A percentile compares a stretch with the other conserved stretches of the same genome.
phyloP scores from a whole-genome alignment of 1,284 basidiomycete genomes.

The Cerrena zonata region DNA sequence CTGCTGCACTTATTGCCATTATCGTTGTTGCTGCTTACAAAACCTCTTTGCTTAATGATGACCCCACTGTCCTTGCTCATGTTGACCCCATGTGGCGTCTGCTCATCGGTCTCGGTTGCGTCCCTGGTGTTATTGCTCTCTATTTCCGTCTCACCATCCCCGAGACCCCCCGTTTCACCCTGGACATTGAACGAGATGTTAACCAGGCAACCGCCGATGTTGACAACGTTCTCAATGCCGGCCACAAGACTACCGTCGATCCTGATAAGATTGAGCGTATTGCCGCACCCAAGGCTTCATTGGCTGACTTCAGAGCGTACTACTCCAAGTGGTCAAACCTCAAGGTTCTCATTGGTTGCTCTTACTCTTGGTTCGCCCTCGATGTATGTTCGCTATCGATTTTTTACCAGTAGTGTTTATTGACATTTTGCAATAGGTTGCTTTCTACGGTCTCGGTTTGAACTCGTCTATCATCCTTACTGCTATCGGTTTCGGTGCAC shows the following conservation, averaged over 20 bases:
- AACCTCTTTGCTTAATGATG: constrained; percentile 46
- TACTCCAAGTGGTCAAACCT: constrained; percentile 61
- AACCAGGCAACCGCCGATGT: constrained; percentile 67
- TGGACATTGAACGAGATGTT: constrained; percentile 84
- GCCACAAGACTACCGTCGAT: constrained; percentile 43
- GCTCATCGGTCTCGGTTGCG: constrained; percentile 64
- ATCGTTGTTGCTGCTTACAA: constrained; percentile 70
- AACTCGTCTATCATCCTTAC: constrained; percentile 67
- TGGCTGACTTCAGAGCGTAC: constrained; percentile 57
- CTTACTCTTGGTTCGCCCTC: constrained; percentile 74
- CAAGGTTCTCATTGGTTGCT: constrained; percentile 59
- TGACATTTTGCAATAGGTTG: constrained; percentile 49
- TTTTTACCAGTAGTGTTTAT: constrained; percentile 14
- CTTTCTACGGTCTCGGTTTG: constrained; percentile 80
- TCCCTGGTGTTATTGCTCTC: constrained; percentile 62
- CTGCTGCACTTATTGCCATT: constrained; percentile 65
- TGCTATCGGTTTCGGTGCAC: constrained; percentile 53
- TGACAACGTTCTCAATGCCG: constrained; percentile 54
- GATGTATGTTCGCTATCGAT: constrained; percentile 40
- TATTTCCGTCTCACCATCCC: constrained; percentile 77
- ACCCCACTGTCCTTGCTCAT: constrained; percentile 35
- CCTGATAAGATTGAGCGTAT: constrained; percentile 54
- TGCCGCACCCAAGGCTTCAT: constrained; percentile 59
- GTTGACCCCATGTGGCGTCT: constrained; percentile 67
- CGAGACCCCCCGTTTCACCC: constrained; percentile 81